Evolutionary conservation across 2,329 filamentous ascomycete genomes (phyloP), one percentile per base, ranked within the genome.

Genomic region (Hypomyces rosellus): DNA sequence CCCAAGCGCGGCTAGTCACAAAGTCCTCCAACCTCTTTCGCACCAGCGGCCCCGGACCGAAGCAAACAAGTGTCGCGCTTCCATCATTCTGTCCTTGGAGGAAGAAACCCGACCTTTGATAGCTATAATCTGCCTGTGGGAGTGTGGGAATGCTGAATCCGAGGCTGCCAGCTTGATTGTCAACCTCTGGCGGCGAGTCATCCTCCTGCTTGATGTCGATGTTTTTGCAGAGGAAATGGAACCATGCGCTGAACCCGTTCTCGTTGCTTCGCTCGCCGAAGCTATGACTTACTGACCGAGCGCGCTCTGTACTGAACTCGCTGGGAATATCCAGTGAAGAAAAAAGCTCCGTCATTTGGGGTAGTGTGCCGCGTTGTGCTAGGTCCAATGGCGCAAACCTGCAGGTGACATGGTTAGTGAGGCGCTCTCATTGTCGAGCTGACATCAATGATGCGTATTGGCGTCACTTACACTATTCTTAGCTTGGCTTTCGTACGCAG

Each of bases 161-260:
- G 2, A n/a, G 9, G 51, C 15, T 37, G 58, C 59, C 34, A 11
- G 18, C 36, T 3, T 54, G 60, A n/a, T 61, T 63, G 40, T 63
- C 60, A 4, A 63, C 47, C 22, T 61, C 58, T 2, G 61, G 60
- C 1, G 50, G 39, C n/a, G 47, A 45, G 37, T 38, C 54, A 2
- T 41, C 54, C 2, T 53, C 51, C 16, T 55, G 56, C 46, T 52
- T 57, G 22, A 62, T 48, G 44, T 61, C 55, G 41, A 64, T 58
- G 49, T 62, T 64, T 54, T 69, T 68, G 54, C 60, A 68, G 15
- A 68, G 61, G 37, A 63, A 66, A 41, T 65, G 63, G 38, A 70
- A 68, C 67, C 65, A 70, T 0, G 62, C 56, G 33, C 56, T 58
- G 14, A 51, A 59, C 5, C 63, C 65, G 22, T 57, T 37, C 2